Percentiles rank a stretch among this genome's conserved stretches.
Evolutionary conservation across 2,329 filamentous ascomycete genomes (phyloP).

Genomic region (Fonsecaea erecta): DNA sequence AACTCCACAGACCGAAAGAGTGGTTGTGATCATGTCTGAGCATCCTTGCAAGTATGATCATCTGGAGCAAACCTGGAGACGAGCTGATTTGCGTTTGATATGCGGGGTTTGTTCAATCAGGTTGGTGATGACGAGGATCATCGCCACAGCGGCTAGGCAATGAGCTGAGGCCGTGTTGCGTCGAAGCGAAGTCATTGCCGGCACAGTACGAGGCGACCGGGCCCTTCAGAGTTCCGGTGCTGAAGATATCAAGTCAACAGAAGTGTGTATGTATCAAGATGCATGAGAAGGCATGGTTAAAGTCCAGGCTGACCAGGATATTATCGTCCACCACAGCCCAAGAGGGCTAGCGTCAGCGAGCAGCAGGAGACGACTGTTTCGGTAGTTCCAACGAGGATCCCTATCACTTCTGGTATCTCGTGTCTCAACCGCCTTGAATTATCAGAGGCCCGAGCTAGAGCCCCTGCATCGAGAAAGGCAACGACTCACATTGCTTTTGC

Average conservation of each 20-base stretch:
- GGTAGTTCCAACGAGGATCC: slow-evolving; percentile 20
- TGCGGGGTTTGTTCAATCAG: slow-evolving; percentile 30
- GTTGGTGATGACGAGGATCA: slow-evolving; percentile 10
- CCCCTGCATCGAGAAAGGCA: slow-evolving; percentile 10
- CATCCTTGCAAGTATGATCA: slow-evolving; percentile 25
- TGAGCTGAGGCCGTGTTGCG: slow-evolving; percentile 17
- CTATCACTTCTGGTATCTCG: slow-evolving; percentile 1
- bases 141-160: neutral
- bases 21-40: slow-evolving; percentile 14
- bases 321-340: slow-evolving; percentile 6
- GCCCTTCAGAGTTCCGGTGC: neutral
- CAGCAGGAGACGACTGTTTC: neutral
- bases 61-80: slow-evolving; percentile 9
- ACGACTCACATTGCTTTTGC: slow-evolving; percentile 5
- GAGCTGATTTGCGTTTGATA: slow-evolving; percentile 17
- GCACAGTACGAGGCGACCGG: slow-evolving; percentile 1
- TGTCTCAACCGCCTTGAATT: neutral
- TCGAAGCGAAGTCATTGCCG: slow-evolving; percentile 23
- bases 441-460: neutral
- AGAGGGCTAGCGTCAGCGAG: slow-evolving; percentile 30
- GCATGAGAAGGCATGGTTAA: slow-evolving; percentile 5
- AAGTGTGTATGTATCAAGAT: slow-evolving; percentile 8
- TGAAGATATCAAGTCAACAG: neutral
- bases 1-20: slow-evolving; percentile 18
- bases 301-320: slow-evolving; percentile 17